Conservation (phyloP, 2,329 filamentous ascomycete species). For the Phaeosphaeriaceae sp. region DNA sequence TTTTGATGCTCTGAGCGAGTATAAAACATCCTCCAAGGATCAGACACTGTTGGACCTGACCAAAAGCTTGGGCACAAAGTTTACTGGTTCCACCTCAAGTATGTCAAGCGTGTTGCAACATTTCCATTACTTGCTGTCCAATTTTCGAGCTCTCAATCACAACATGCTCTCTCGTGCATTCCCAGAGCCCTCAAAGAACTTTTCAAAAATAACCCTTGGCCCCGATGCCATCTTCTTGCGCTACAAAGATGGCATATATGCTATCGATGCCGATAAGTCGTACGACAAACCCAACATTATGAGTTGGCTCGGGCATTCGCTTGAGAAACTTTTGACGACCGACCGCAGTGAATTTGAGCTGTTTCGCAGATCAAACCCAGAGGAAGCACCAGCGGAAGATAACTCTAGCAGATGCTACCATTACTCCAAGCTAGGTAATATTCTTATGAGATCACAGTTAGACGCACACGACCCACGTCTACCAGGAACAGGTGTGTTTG, state of each 20-base stretch:
- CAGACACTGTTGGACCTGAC: slow-evolving; percentile 72
- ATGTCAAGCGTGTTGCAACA: slow-evolving; percentile 89
- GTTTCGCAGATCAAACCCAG: slow-evolving; percentile 64
- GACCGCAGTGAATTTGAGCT: slow-evolving; percentile 83
- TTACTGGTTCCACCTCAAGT: slow-evolving; percentile 94
- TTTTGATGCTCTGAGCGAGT: slow-evolving; percentile 82
- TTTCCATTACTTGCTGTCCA: slow-evolving; percentile 89
- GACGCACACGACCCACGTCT: slow-evolving; percentile 87
- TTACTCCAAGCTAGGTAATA: slow-evolving; percentile 84
- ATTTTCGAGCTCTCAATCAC: slow-evolving; percentile 76
- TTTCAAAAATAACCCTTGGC: slow-evolving; percentile 73
- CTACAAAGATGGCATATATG: slow-evolving; percentile 84
- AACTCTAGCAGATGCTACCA: slow-evolving; percentile 67
- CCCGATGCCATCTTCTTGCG: slow-evolving; percentile 81
- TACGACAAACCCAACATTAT: slow-evolving; percentile 85
- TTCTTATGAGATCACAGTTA: slow-evolving; percentile 93
- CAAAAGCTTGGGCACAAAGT: slow-evolving; percentile 72
- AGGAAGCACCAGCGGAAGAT: slow-evolving; percentile 76
- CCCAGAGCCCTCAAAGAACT: slow-evolving; percentile 63
- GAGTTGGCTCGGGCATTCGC: slow-evolving; percentile 90
- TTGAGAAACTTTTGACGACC: slow-evolving; percentile 92
- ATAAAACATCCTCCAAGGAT: slow-evolving; percentile 92
- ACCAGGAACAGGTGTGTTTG: slow-evolving; percentile 92
- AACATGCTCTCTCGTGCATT: slow-evolving; percentile 73
- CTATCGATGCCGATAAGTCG: slow-evolving; percentile 95